Conservation (phyloP, 2,329 filamentous ascomycete species). For the Xylariaceae sp. region DNA sequence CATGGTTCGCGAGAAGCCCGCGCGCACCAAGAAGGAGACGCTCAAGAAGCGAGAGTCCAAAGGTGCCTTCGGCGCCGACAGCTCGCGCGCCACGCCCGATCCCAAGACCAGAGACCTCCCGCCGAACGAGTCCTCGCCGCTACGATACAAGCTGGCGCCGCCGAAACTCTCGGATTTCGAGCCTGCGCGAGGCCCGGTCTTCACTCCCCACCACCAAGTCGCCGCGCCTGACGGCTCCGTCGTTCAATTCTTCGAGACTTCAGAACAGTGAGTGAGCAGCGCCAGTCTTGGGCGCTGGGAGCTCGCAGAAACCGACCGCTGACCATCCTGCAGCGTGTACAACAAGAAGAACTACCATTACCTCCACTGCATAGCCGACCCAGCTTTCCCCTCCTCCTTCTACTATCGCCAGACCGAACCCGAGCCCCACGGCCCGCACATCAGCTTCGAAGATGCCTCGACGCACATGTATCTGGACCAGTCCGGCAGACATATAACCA, state of each 20-base stretch:
- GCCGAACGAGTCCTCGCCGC: constrained; percentile 40
- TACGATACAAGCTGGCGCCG: constrained; percentile 57
- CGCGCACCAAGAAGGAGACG: constrained; percentile 56
- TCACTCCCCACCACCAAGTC: constrained; percentile 49
- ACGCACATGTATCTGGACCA: constrained; percentile 77
- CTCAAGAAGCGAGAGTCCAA: constrained; percentile 63
- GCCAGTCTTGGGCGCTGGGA: neutral
- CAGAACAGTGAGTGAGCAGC: constrained; percentile 53
- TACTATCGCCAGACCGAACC: constrained; percentile 87
- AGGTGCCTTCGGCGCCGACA: constrained; percentile 36
- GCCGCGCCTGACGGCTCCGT: constrained; percentile 39
- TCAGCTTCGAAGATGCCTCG: constrained; percentile 90
- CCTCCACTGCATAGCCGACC: constrained; percentile 83
- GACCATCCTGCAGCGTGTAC: constrained; percentile 38
- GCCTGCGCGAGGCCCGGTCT: constrained; percentile 47
- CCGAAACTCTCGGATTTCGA: constrained; percentile 57
- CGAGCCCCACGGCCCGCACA: constrained; percentile 71
- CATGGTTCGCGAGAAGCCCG: constrained; percentile 40
- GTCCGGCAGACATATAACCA: constrained; percentile 69
- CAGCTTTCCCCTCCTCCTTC: constrained; percentile 74
- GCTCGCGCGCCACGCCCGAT: constrained; percentile 50
- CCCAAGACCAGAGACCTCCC: constrained; percentile 37
- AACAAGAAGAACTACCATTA: constrained; percentile 78
- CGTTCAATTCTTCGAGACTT: constrained; percentile 54
- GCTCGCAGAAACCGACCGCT: too few relatives aligned